A percentile compares a stretch with the other conserved stretches of the same genome.
Conservation (phyloP, 2,329 filamentous ascomycete genomes). For the Diaporthe amygdali region DNA sequence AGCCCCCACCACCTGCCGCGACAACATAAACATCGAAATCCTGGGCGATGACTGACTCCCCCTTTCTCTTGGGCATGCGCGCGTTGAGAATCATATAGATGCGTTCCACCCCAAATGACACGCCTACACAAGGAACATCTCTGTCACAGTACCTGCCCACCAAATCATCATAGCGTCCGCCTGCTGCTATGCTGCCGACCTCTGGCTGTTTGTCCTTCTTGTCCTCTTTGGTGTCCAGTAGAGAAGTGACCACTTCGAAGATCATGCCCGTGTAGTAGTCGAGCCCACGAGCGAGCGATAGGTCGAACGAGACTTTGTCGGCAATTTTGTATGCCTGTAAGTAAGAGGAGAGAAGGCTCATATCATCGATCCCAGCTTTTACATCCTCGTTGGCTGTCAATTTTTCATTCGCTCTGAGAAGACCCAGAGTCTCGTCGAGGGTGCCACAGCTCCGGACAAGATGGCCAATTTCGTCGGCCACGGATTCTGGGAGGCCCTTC, state of each 20-base stretch:
- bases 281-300: slow-evolving; percentile 80
- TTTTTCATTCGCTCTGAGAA: slow-evolving; percentile 68
- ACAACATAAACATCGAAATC: slow-evolving; percentile 89
- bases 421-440: slow-evolving; percentile 68
- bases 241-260: slow-evolving; percentile 86
- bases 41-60: slow-evolving; percentile 59
- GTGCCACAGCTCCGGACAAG: slow-evolving; percentile 57
- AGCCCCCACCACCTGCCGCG: slow-evolving; percentile 80
- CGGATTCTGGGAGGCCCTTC: slow-evolving; percentile 76
- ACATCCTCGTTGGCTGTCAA: slow-evolving; percentile 75
- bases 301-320: slow-evolving; percentile 82
- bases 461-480: slow-evolving; percentile 86
- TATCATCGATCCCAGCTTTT: slow-evolving; percentile 80
- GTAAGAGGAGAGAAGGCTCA: slow-evolving; percentile 81
- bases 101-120: slow-evolving; percentile 93
- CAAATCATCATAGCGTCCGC: slow-evolving; percentile 89
- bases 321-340: slow-evolving; percentile 77
- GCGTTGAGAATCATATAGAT: slow-evolving; percentile 94
- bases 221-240: slow-evolving; percentile 62
- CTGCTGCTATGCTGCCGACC: slow-evolving; percentile 76
- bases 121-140: slow-evolving; percentile 88
- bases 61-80: slow-evolving; percentile 66
- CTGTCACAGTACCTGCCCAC: slow-evolving; percentile 94
- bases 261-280: slow-evolving; percentile 68
- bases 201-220: slow-evolving; percentile 41